A percentile compares a stretch with the other conserved stretches of the same genome.
Evolutionary conservation across 352 stramenopile genomes (phyloP).

Genomic region (Peronospora tabacina): DNA sequence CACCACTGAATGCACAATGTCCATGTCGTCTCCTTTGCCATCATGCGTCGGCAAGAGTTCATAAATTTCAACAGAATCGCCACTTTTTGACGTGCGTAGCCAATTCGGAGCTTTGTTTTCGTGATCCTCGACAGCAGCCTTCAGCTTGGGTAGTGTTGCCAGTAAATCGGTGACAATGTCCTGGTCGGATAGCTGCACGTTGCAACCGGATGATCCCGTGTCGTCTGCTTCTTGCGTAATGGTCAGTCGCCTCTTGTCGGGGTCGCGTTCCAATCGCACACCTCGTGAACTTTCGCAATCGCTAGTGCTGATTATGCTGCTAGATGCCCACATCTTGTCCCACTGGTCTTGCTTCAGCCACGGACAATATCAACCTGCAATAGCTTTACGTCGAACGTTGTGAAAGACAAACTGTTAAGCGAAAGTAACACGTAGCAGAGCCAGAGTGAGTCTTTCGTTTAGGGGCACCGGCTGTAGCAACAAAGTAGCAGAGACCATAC

Average conservation of each 20-base stretch:
- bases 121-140: conserved; percentile 33
- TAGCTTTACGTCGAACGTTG: conserved; percentile 2
- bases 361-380: conserved; percentile 5
- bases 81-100: conserved; percentile 39
- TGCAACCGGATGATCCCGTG: conserved; percentile 7
- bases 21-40: conserved; percentile 36
- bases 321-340: conserved; percentile 26
- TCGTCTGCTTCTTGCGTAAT: conserved; percentile 16
- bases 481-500: conserved; percentile 11
- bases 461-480: not conserved
- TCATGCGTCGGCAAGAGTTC: conserved; percentile 33
- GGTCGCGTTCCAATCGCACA: conserved; percentile 19
- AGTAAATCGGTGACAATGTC: conserved; percentile 38
- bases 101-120: conserved; percentile 30
- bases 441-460: conserved; percentile 7
- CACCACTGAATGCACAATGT: conserved; percentile 45
- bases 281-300: conserved; percentile 24
- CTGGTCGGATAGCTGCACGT: conserved; percentile 32
- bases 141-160: conserved; percentile 36
- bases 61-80: conserved; percentile 38
- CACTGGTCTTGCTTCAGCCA: not conserved
- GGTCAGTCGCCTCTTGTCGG: conserved; percentile 16
- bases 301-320: conserved; percentile 30
- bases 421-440: conserved; percentile 12
- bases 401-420: conserved; percentile 21